A percentile compares a stretch with the other conserved stretches of the same genome.
phyloP scores from a whole-genome alignment of 2,329 filamentous ascomycete genomes.

The Paracoccidioides lutzii region DNA sequence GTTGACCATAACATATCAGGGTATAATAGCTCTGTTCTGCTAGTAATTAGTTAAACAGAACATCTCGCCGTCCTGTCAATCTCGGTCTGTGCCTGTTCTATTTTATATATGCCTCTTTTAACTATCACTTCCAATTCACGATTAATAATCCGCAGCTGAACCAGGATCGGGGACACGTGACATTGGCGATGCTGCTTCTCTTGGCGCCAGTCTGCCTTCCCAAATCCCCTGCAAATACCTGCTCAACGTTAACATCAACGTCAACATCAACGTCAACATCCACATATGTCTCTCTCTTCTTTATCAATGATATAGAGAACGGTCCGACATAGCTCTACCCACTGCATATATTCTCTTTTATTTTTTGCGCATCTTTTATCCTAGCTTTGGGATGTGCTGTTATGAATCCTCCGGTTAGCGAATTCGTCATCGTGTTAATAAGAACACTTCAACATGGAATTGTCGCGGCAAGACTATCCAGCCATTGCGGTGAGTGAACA shows the following conservation, averaged over 20 bases:
- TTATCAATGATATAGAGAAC: neutral
- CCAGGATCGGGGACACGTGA: conserved; percentile 6
- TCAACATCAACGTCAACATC: neutral
- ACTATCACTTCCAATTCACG: too few relatives aligned
- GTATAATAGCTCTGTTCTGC: too few relatives aligned
- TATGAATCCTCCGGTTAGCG: neutral
- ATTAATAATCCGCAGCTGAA: too few relatives aligned
- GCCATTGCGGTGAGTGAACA: conserved; percentile 69
- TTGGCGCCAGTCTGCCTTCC: conserved; percentile 1
- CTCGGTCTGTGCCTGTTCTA: too few relatives aligned
- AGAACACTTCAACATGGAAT: conserved; percentile 44
- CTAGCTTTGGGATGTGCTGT: neutral
- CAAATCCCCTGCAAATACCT: conserved; percentile 11
- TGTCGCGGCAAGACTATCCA: conserved; percentile 82
- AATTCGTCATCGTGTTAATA: conserved; percentile 1
- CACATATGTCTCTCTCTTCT: neutral
- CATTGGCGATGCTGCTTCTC: neutral
- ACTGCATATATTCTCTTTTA: neutral
- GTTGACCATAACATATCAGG: too few relatives aligned
- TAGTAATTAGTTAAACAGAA: too few relatives aligned
- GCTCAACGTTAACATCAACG: neutral
- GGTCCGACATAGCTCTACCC: neutral
- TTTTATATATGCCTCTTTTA: too few relatives aligned
- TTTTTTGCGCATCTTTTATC: neutral
- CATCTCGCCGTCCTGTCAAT: too few relatives aligned